Percentiles rank a stretch among this genome's conserved stretches.
These are phyloP conservation scores for Mycocentrospora acerina DNA, from an alignment of 2,329 filamentous ascomycete genomes.

Conservation along the genomic window DNA sequence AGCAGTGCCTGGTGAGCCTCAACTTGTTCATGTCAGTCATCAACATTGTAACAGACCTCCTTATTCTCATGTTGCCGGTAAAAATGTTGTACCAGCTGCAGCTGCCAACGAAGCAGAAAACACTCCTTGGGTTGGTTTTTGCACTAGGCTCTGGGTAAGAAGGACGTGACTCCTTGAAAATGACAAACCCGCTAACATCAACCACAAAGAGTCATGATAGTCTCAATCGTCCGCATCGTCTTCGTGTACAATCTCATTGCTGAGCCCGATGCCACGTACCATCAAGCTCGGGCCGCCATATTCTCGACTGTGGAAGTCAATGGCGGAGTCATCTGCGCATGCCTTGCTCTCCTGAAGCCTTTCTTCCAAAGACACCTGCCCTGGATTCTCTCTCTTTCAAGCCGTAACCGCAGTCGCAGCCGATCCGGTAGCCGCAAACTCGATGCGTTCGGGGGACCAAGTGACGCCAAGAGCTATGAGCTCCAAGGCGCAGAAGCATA, in stretches of 20 bases:
- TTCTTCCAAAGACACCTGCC: constrained; percentile 16
- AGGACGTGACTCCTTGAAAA: neutral
- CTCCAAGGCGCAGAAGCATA: constrained; percentile 3
- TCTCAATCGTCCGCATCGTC: constrained; percentile 21
- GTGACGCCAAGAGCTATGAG: constrained; percentile 7
- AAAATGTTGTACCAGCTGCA: constrained; percentile 22
- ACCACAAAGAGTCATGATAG: constrained; percentile 12
- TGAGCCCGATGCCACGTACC: constrained; percentile 19
- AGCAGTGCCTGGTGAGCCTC: constrained; percentile 17
- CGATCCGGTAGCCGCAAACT: constrained; percentile 9
- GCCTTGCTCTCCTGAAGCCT: constrained; percentile 16
- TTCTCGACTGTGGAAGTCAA: constrained; percentile 22
- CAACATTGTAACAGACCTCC: constrained; percentile 40
- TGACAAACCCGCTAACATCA: neutral
- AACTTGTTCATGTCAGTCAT: constrained; percentile 23
- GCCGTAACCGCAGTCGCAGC: constrained; percentile 4
- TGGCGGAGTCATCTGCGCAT: constrained; percentile 20
- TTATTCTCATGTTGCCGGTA: constrained; percentile 33
- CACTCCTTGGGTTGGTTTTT: constrained; percentile 32
- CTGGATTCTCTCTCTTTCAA: constrained; percentile 12
- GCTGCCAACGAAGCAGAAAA: constrained; percentile 29
- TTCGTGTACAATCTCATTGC: constrained; percentile 19
- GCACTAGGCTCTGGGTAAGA: constrained; percentile 26
- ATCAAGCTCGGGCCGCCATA: constrained; percentile 18
- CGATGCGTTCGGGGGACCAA: constrained; percentile 7